A percentile compares a stretch with the other conserved stretches of the same genome.
Evolutionary conservation across 2,329 filamentous ascomycete species (phyloP).

Genomic region (Colletotrichum cuscutae): DNA sequence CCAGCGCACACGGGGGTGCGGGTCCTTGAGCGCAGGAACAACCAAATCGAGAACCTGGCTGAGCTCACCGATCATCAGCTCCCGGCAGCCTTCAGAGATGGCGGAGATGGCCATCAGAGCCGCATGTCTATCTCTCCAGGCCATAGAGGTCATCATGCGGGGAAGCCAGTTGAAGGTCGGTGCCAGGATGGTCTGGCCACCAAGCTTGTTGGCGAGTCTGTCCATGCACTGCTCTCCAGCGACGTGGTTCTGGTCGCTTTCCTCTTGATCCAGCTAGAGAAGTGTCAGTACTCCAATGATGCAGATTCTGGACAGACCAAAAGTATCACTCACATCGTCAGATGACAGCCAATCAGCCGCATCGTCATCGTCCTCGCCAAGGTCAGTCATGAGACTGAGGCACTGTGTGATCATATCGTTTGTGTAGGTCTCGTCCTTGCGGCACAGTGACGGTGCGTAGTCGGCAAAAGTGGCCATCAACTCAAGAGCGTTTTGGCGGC

Average conservation of each 20-base stretch:
- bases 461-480: conserved; percentile 99
- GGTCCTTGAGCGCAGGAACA: conserved; percentile 88
- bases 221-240: conserved; percentile 99
- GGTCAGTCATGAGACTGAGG: conserved; percentile 96
- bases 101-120: conserved; percentile 99
- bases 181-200: conserved; percentile 89
- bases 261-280: conserved; percentile 84
- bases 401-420: conserved; percentile 99
- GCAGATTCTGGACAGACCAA: neutral
- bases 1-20: conserved; percentile 94
- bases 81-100: conserved; percentile 96
- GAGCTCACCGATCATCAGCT: conserved; percentile 94
- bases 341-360: conserved; percentile 91
- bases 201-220: conserved; percentile 94
- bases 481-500: conserved; percentile 93
- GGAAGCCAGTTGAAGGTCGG: conserved; percentile 98
- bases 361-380: conserved; percentile 94
- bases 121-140: conserved; percentile 95
- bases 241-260: conserved; percentile 97
- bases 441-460: conserved; percentile 92
- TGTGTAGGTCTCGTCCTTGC: conserved; percentile 91
- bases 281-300: conserved; percentile 41
- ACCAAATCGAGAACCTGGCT: conserved; percentile 95
- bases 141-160: conserved; percentile 94
- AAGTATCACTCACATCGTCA: conserved; percentile 76